phyloP scores from a whole-genome alignment of 169 alveolate species.

The Cryptosporidium meleagridis region DNA sequence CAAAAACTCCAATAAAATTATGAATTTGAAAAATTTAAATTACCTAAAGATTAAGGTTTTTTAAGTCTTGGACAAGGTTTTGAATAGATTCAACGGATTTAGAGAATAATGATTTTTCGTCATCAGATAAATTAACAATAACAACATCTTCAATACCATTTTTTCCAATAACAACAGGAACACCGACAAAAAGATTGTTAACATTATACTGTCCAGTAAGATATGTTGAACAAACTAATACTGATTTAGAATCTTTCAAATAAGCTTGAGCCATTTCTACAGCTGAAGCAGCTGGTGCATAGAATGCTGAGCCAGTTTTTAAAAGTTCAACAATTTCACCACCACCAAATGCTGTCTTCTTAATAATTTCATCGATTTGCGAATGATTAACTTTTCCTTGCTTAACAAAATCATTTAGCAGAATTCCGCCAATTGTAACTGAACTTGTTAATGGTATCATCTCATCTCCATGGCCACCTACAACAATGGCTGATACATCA shows the following conservation, averaged over 20 bases:
- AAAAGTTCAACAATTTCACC: slow-evolving; percentile 79
- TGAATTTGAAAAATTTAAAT: not conserved
- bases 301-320: slow-evolving; percentile 81
- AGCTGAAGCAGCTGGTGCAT: slow-evolving; percentile 84
- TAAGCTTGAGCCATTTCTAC: slow-evolving; percentile 82
- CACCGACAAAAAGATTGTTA: slow-evolving; percentile 84
- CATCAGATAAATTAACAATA: slow-evolving; percentile 79
- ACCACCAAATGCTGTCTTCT: slow-evolving; percentile 80
- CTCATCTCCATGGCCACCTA: slow-evolving; percentile 91
- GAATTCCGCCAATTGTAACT: slow-evolving; percentile 83
- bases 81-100: slow-evolving; percentile 75
- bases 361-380: slow-evolving; percentile 79
- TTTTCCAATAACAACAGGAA: slow-evolving; percentile 87
- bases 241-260: slow-evolving; percentile 82
- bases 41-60: slow-evolving; percentile 17
- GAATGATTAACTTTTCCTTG: slow-evolving; percentile 75
- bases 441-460: slow-evolving; percentile 86
- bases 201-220: slow-evolving; percentile 87
- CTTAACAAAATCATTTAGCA: slow-evolving; percentile 78
- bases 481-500: slow-evolving; percentile 83
- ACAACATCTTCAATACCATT: slow-evolving; percentile 86
- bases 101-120: slow-evolving; percentile 80
- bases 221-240: slow-evolving; percentile 85
- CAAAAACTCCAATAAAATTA: not conserved
- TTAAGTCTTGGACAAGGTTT: slow-evolving; percentile 29